Evolutionary conservation across 1,284 basidiomycete species (phyloP).

Genomic region (Puccinia polysora): DNA sequence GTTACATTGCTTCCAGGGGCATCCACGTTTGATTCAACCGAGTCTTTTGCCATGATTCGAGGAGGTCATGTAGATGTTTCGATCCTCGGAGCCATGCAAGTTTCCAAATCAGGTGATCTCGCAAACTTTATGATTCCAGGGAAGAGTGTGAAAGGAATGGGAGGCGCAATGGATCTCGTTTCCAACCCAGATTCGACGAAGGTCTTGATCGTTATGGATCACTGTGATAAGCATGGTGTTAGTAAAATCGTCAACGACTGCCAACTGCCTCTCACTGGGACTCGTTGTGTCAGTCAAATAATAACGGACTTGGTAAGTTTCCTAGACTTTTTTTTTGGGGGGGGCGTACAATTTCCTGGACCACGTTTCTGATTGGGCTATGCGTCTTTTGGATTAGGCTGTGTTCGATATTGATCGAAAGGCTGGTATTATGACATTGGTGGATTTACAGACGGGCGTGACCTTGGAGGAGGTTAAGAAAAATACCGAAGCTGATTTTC

Average conservation of each 20-base stretch:
- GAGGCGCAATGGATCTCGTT: conserved; percentile 92
- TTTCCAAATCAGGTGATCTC: conserved; percentile 84
- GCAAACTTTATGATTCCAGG: conserved; percentile 98
- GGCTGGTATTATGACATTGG: conserved; percentile 67
- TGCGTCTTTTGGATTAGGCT: too few species aligned
- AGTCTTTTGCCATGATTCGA: conserved; percentile 93
- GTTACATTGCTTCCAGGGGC: conserved; percentile 64
- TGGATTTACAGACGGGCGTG: conserved; percentile 76
- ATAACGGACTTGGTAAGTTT: conserved; percentile 74
- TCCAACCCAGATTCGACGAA: conserved; percentile 86
- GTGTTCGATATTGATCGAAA: conserved; percentile 81
- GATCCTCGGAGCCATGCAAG: conserved; percentile 88
- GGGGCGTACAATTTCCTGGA: not conserved
- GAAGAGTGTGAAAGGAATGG: conserved; percentile 67
- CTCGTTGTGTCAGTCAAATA: conserved; percentile 76
- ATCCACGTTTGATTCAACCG: conserved; percentile 82
- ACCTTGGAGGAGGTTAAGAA: conserved; percentile 75
- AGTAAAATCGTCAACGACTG: conserved; percentile 81
- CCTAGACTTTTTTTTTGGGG: not conserved
- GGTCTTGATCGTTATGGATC: conserved; percentile 77
- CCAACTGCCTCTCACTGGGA: conserved; percentile 78
- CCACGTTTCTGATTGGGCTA: too few species aligned
- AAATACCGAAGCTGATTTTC: conserved; percentile 77
- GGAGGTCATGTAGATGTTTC: conserved; percentile 89
- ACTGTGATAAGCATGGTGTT: conserved; percentile 79